phyloP scores from a whole-genome alignment of 441 rosid species.

The Erodium texanum region DNA sequence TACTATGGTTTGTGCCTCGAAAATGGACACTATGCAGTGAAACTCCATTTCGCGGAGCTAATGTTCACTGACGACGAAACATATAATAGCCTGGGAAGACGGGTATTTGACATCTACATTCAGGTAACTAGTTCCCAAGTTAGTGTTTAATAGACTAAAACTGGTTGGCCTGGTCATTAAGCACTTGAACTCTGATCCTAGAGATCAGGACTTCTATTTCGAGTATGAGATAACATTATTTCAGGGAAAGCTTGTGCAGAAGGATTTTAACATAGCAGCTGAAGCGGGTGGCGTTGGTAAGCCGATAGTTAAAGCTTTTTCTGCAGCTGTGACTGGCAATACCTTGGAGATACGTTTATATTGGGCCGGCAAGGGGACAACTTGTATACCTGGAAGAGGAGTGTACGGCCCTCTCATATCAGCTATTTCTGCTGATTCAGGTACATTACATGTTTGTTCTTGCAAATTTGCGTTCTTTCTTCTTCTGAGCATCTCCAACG shows the following conservation, averaged over 20 bases:
- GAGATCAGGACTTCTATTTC: too few relatives aligned
- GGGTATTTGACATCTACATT: not conserved
- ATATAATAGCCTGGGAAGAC: not conserved
- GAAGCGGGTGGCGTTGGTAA: not conserved
- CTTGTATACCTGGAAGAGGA: not conserved
- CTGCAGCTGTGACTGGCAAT: not conserved
- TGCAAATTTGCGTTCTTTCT: not conserved
- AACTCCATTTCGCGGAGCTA: slow-evolving; percentile 1
- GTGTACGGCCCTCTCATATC: not conserved
- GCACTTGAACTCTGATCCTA: too few relatives aligned
- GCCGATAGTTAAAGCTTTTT: not conserved
- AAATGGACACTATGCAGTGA: not conserved
- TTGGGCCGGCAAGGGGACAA: not conserved
- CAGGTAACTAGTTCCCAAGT: not conserved
- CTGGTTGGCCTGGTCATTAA: too few relatives aligned
- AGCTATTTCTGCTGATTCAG: not conserved
- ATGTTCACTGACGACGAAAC: not conserved
- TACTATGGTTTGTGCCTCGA: not conserved
- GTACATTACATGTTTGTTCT: not conserved
- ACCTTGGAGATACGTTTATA: not conserved
- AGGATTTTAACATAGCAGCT: not conserved
- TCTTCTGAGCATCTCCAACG: too few relatives aligned
- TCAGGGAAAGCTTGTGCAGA: not conserved
- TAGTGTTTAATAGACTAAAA: too few relatives aligned
- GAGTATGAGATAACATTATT: not conserved